Evolutionary conservation across 2,329 filamentous ascomycete genomes (phyloP), one percentile per base, ranked within the genome.

Genomic region (Teratosphaeria nubilosa): DNA sequence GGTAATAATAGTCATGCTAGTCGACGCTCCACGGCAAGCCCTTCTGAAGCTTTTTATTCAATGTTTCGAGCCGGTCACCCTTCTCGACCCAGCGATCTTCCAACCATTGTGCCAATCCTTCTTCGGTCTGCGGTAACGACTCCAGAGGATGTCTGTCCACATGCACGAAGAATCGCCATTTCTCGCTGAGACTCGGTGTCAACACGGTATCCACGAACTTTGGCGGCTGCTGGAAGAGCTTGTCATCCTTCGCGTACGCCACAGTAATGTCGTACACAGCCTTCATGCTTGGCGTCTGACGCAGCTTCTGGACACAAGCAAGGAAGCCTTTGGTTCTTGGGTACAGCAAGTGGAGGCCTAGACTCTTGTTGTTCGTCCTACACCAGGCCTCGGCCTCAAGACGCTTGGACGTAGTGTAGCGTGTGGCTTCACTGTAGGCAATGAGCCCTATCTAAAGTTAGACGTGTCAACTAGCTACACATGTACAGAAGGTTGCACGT

Each of bases 381-480:
- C 82, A 85, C 78, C 80, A 85, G 6, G 68, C 66, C 58, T 74
- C 74, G 1, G 81, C 78, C 61, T 79, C 75, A 24, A 62, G 70
- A 62, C 80, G 78, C 69, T 84, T 85, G 57, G 72, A 66, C 0
- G 73, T 72, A 2, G 80, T 84, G 68, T 78, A 85, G 60, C 83
- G 77, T 9, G 82, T 85, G n/a, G 79, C 80, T 73, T 86, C 83
- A 65, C 80, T 83, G 74, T 82, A 86, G 65, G 81, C 82, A 63
- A 86, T 78, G 63, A 86, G 79, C 84, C 82, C 82, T 85, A 63
- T 51, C 45, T 13, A 14, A 45, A 24, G 31, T 31, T 57, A n/a
- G n/a, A 24, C 24, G 20, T 52, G 34, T 53, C 25, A 45, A 34
- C 20, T 25, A 48, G 13, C 20, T 37, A 54, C 32, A 54, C 22